phyloP scores from a whole-genome alignment of 768 basidiomycete species.

The Trametes elegans region DNA sequence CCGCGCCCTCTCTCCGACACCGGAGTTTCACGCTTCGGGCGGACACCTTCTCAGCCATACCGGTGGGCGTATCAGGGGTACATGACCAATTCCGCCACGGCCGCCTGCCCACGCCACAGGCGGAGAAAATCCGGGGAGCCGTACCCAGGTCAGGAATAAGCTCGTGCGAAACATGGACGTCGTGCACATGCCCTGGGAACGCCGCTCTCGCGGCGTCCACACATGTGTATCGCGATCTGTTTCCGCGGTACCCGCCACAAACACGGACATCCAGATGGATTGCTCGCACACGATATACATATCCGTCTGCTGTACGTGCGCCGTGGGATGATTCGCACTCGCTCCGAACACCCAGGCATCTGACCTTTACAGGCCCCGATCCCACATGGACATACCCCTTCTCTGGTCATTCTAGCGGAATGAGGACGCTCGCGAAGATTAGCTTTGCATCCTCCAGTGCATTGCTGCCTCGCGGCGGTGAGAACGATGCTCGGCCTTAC shows the following conservation, averaged over 20 bases:
- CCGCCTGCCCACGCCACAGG: neutral
- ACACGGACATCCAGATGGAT: neutral
- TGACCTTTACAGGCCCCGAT: constrained; percentile 17
- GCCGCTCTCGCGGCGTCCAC: neutral
- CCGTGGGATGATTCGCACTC: constrained; percentile 17
- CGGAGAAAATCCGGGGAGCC: constrained; percentile 18
- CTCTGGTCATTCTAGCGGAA: neutral
- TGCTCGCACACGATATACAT: neutral
- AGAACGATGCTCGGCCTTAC: constrained; percentile 2
- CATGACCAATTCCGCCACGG: neutral
- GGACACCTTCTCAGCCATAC: constrained; percentile 1
- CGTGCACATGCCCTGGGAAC: neutral
- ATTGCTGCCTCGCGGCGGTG: constrained; percentile 11
- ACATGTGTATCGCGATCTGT: constrained; percentile 12
- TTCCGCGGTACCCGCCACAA: neutral
- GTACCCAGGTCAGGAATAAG: constrained; percentile 16
- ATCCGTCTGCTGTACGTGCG: neutral
- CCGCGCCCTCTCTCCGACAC: constrained; percentile 15
- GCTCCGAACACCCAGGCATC: constrained; percentile 10
- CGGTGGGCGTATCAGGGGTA: neutral
- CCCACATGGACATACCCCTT: constrained; percentile 4
- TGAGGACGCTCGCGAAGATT: neutral
- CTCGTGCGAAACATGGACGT: constrained; percentile 15
- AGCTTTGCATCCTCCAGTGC: constrained; percentile 1
- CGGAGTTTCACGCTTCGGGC: constrained; percentile 2